Evolutionary conservation across 176 grass and related monocot species (phyloP).

Genomic region (Oryza punctata): DNA sequence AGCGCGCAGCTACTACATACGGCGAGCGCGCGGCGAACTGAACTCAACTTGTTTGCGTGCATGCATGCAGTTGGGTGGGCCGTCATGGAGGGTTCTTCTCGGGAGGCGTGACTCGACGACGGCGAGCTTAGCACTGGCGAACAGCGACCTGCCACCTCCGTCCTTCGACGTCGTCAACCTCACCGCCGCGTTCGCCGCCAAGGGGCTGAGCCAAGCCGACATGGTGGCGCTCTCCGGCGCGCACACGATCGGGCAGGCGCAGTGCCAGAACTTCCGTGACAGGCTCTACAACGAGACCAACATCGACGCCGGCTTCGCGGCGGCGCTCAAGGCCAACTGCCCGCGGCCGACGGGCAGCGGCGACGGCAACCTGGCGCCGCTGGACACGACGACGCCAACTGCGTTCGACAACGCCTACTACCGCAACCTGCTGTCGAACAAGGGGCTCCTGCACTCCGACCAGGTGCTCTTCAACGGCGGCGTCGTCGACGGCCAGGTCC

Average conservation of each 20-base stretch:
- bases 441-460: slow-evolving; percentile 55
- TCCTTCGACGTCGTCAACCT: slow-evolving; percentile 27
- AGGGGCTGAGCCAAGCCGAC: slow-evolving; percentile 40
- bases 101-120: slow-evolving; percentile 54
- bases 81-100: slow-evolving; percentile 40
- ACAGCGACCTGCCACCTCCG: slow-evolving; percentile 36
- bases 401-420: slow-evolving; percentile 55
- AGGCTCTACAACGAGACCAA: slow-evolving; percentile 68
- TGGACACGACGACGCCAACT: slow-evolving; percentile 42
- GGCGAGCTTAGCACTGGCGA: slow-evolving; percentile 29
- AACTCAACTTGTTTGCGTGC: not conserved
- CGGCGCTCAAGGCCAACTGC: slow-evolving; percentile 45
- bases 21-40: not conserved
- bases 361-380: slow-evolving; percentile 44
- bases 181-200: slow-evolving; percentile 29
- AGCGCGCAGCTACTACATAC: too few relatives aligned
- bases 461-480: slow-evolving; percentile 57
- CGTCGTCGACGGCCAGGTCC: slow-evolving; percentile 12
- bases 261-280: slow-evolving; percentile 45
- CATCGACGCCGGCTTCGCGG: slow-evolving; percentile 49
- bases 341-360: slow-evolving; percentile 16
- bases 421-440: slow-evolving; percentile 41
- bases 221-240: slow-evolving; percentile 64
- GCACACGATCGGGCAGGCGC: slow-evolving; percentile 59
- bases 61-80: slow-evolving; percentile 29